These are phyloP conservation scores for Neurospora sp. DNA, from an alignment of 495 filamentous ascomycete genomes.

Conservation along the genomic window DNA sequence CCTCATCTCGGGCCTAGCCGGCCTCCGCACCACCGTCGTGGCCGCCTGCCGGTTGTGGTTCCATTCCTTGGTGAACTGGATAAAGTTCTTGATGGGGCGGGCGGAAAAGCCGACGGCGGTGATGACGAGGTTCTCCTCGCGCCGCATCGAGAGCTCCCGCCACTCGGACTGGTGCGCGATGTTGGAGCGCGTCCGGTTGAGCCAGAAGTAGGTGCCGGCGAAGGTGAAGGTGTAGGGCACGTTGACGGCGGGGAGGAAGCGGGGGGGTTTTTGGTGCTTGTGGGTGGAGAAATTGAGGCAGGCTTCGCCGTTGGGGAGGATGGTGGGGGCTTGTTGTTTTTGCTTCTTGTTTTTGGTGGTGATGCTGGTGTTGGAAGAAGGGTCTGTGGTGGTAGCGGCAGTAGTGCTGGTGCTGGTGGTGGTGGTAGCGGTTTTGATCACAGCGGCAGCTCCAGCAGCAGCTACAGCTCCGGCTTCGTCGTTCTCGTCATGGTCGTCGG, in stretches of 20 bases:
- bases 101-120: constrained; percentile 35
- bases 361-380: constrained; percentile 30
- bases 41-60: constrained; percentile 42
- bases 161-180: not conserved
- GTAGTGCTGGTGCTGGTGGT: constrained; percentile 17
- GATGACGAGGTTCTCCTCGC: constrained; percentile 27
- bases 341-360: constrained; percentile 44
- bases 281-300: constrained; percentile 38
- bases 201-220: constrained; percentile 25
- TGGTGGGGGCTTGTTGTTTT: constrained; percentile 19
- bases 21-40: constrained; percentile 6
- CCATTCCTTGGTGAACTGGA: constrained; percentile 44
- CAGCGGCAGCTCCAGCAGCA: not conserved
- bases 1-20: constrained; percentile 15
- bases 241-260: constrained; percentile 32
- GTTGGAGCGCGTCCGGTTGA: constrained; percentile 21
- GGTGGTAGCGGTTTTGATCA: not conserved
- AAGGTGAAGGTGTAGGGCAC: constrained; percentile 31
- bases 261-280: constrained; percentile 24
- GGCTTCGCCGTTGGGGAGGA: constrained; percentile 22
- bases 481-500: not conserved
- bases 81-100: constrained; percentile 51
- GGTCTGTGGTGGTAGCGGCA: constrained; percentile 15
- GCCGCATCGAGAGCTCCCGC: not conserved
- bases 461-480: not conserved